Evolutionary conservation across 106 monocot species (phyloP).

Genomic region (Dioscorea alata): DNA sequence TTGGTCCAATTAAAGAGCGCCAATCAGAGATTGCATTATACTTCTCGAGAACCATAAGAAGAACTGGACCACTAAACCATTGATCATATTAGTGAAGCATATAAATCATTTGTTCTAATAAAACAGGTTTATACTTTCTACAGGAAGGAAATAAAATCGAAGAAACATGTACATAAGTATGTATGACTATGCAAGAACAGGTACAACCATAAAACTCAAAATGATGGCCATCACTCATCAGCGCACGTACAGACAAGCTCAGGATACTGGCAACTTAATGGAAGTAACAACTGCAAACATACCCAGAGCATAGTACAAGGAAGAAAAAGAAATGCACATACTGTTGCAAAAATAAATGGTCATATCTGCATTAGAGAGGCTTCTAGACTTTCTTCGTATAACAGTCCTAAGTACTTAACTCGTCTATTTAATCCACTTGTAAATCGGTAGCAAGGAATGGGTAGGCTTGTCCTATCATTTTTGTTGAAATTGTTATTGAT

Average conservation of each 20-base stretch:
- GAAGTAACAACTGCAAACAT: not conserved
- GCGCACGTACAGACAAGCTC: not conserved
- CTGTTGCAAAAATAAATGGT: no score
- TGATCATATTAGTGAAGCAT: conserved; percentile 8
- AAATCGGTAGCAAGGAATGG: no score
- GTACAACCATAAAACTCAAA: not conserved
- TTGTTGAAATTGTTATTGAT: no score
- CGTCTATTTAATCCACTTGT: no score
- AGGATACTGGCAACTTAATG: not conserved
- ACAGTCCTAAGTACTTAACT: no score
- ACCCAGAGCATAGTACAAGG: not conserved
- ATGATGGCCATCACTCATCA: not conserved
- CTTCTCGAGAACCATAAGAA: conserved; percentile 71
- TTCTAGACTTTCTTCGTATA: no score
- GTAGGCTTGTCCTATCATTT: no score
- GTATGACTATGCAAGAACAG: not conserved
- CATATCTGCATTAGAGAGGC: no score
- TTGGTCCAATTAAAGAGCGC: conserved; percentile 74
- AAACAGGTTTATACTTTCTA: no score
- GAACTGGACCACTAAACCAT: conserved; percentile 52
- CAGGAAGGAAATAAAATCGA: not conserved
- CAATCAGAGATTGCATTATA: conserved; percentile 54
- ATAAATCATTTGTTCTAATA: not conserved
- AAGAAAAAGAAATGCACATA: no score
- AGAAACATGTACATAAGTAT: not conserved